phyloP scores from a whole-genome alignment of 2,329 filamentous ascomycete genomes.

The Ambrosiella xylebori region DNA sequence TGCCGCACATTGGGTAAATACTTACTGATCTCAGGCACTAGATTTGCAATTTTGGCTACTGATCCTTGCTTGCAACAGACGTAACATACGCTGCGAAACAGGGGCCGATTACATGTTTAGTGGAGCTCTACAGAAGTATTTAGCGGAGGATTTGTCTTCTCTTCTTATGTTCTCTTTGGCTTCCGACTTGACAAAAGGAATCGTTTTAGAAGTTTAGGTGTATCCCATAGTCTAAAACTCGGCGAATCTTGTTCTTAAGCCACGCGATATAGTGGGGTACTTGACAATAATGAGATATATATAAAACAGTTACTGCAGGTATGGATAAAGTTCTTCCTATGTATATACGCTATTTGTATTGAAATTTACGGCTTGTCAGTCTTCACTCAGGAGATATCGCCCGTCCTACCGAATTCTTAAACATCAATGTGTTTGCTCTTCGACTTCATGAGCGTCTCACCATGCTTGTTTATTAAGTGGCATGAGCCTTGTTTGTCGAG shows the following conservation, averaged over 20 bases:
- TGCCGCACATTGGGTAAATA: neutral
- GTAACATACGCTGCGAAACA: neutral
- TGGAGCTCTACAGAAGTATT: neutral
- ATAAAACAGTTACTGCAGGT: too few relatives aligned
- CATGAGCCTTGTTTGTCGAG: neutral
- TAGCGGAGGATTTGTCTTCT: neutral
- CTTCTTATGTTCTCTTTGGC: neutral
- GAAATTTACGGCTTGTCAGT: too few relatives aligned
- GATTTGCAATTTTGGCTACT: neutral
- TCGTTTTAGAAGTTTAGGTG: neutral
- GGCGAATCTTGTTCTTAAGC: too few relatives aligned
- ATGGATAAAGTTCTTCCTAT: too few relatives aligned
- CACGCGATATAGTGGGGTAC: too few relatives aligned
- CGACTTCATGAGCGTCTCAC: too few relatives aligned
- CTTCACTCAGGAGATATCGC: too few relatives aligned
- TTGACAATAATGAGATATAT: too few relatives aligned
- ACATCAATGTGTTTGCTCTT: too few relatives aligned
- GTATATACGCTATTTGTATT: too few relatives aligned
- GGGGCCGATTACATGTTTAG: neutral
- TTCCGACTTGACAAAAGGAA: neutral
- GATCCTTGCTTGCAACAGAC: neutral
- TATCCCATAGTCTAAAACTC: too few relatives aligned
- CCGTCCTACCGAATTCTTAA: too few relatives aligned
- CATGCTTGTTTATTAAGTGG: constrained; percentile 1
- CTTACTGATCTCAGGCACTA: neutral